These are phyloP conservation scores for Albizia julibrissin DNA, from an alignment of 306 rosid species.

Conservation along the genomic window DNA sequence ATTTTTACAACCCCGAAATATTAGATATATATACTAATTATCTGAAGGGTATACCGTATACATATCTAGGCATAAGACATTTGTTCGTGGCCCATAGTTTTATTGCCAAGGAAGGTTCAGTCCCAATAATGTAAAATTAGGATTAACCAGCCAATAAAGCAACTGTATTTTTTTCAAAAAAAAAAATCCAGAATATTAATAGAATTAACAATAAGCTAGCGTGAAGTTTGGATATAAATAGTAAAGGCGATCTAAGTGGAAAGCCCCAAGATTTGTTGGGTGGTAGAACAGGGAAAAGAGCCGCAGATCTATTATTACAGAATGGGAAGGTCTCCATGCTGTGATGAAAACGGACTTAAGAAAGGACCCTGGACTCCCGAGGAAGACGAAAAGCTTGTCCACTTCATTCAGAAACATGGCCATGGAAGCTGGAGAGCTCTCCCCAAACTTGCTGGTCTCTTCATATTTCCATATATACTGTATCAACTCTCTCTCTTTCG, in stretches of 20 bases:
- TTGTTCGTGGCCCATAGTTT: not conserved
- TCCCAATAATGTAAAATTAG: not conserved
- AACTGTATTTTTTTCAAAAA: not conserved
- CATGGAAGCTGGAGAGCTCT: constrained; percentile 91
- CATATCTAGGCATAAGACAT: not conserved
- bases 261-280: constrained; percentile 30
- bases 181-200: constrained; percentile 26
- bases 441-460: constrained; percentile 78
- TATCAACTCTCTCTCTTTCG: not conserved
- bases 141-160: constrained; percentile 10
- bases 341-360: constrained; percentile 77
- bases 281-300: constrained; percentile 26
- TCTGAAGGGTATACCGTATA: constrained; percentile 1
- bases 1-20: not conserved
- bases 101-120: not conserved
- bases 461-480: not conserved
- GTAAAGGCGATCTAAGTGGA: constrained; percentile 2
- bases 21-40: not conserved
- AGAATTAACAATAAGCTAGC: constrained; percentile 38
- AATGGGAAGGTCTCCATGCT: constrained; percentile 76
- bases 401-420: constrained; percentile 69
- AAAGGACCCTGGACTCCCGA: constrained; percentile 93
- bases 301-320: not conserved
- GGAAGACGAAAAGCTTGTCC: constrained; percentile 79
- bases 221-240: constrained; percentile 43